Conservation (phyloP, 164 flowering plant genomes). For the Cinnamomum chago region DNA sequence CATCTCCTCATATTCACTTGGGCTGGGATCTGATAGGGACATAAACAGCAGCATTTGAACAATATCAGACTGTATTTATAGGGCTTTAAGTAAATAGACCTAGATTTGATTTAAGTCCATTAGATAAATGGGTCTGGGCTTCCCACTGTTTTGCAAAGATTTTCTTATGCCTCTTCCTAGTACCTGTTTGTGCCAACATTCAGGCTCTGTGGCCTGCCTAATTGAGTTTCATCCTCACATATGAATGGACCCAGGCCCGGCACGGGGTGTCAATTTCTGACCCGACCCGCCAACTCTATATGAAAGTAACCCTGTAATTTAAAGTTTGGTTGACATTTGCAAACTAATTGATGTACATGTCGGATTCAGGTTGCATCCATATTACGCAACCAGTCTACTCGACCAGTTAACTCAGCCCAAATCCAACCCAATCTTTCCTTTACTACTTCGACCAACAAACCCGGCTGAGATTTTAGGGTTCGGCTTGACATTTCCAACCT, state of each 20-base stretch:
- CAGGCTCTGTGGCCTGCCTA: background rate
- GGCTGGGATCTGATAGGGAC: conserved; percentile 16
- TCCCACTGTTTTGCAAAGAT: background rate
- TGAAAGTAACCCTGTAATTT: too few species aligned
- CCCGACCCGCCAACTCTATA: too few species aligned
- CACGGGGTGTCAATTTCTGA: background rate
- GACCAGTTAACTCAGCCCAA: too few species aligned
- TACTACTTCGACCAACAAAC: too few species aligned
- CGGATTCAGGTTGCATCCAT: too few species aligned
- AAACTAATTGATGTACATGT: too few species aligned
- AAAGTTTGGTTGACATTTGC: too few species aligned
- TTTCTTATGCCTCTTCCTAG: background rate
- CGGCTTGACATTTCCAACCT: too few species aligned
- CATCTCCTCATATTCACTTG: conserved; percentile 36
- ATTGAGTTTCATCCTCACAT: background rate
- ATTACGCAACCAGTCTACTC: too few species aligned
- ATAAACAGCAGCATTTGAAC: background rate
- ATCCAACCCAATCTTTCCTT: too few species aligned
- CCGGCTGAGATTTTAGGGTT: too few species aligned
- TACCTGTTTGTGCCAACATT: background rate
- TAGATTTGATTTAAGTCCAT: background rate
- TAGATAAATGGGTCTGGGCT: background rate
- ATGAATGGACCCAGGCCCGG: background rate
- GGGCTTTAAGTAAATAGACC: background rate
- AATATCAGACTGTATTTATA: background rate